phyloP scores from a whole-genome alignment of 768 basidiomycete genomes.

The Hygrophorus russula region DNA sequence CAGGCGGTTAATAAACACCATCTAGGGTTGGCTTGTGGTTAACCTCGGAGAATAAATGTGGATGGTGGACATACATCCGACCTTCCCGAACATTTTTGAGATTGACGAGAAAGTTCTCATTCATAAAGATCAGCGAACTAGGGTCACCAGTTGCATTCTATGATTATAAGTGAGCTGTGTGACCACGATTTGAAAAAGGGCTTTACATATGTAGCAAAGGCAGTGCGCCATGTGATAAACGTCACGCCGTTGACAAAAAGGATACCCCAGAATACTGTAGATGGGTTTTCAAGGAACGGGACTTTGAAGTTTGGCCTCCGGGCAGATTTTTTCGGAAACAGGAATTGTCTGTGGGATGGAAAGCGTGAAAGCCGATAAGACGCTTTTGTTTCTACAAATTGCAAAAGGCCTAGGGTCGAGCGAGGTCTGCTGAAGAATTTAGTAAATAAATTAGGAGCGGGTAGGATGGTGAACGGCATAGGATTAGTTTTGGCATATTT shows the following conservation, averaged over 20 bases:
- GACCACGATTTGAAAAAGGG: background rate
- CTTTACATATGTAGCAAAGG: slow-evolving; percentile 23
- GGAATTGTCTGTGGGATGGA: background rate
- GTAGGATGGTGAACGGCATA: background rate
- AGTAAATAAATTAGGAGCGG: background rate
- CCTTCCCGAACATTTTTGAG: slow-evolving; percentile 51
- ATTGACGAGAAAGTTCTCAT: slow-evolving; percentile 51
- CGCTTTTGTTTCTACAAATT: slow-evolving; percentile 1
- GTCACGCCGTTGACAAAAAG: slow-evolving; percentile 48
- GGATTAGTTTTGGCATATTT: background rate
- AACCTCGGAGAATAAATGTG: slow-evolving; percentile 1
- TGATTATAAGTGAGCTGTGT: slow-evolving; percentile 15
- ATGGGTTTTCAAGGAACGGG: slow-evolving; percentile 39
- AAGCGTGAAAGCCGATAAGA: slow-evolving; percentile 1
- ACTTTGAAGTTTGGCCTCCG: slow-evolving; percentile 22
- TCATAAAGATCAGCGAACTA: slow-evolving; percentile 44
- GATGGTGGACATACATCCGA: slow-evolving; percentile 29
- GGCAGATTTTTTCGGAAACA: background rate
- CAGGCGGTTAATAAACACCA: slow-evolving; percentile 64
- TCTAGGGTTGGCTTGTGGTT: slow-evolving; percentile 24
- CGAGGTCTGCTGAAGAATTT: background rate
- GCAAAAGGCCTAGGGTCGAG: slow-evolving; percentile 1
- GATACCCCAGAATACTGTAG: slow-evolving; percentile 51
- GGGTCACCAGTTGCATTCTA: slow-evolving; percentile 39
- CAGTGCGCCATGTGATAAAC: slow-evolving; percentile 47